Conservation (phyloP, 2,329 filamentous ascomycete species). For the Lachnellula occidentalis region DNA sequence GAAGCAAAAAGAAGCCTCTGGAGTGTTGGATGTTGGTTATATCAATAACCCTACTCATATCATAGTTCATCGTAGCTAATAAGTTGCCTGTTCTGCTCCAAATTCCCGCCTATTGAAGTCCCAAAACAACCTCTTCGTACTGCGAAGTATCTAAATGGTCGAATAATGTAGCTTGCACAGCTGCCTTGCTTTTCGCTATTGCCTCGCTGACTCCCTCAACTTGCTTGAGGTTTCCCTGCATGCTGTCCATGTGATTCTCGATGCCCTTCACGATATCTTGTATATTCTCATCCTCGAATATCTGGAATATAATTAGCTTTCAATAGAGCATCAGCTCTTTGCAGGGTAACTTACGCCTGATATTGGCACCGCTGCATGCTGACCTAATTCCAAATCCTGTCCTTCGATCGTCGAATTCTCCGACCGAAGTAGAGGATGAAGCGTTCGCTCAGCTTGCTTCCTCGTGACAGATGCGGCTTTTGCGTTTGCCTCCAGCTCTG, state of each 20-base stretch:
- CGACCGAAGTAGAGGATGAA: slow-evolving; percentile 28
- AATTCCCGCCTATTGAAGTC: slow-evolving; percentile 13
- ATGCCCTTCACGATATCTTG: slow-evolving; percentile 23
- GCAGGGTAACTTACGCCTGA: slow-evolving; percentile 18
- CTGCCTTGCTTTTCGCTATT: slow-evolving; percentile 27
- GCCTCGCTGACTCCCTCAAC: slow-evolving; percentile 27
- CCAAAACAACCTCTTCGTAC: slow-evolving; percentile 30
- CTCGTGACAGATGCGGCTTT: slow-evolving; percentile 47
- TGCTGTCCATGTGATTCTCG: slow-evolving; percentile 29
- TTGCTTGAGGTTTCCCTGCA: slow-evolving; percentile 29
- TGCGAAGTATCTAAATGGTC: slow-evolving; percentile 23
- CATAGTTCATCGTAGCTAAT: neutral
- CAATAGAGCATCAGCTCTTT: neutral
- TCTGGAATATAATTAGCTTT: slow-evolving; percentile 19
- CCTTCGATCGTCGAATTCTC: slow-evolving; percentile 8
- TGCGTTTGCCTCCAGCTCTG: slow-evolving; percentile 50
- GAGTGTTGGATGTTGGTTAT: neutral
- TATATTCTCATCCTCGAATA: slow-evolving; percentile 25
- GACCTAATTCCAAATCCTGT: slow-evolving; percentile 12
- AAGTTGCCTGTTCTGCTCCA: neutral
- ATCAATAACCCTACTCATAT: neutral
- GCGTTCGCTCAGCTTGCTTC: slow-evolving; percentile 36
- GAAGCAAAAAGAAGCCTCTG: neutral
- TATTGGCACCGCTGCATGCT: slow-evolving; percentile 2
- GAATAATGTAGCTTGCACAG: slow-evolving; percentile 29